Base-by-base conservation (phyloP, 306 rosid genomes). In the Casuarina equisetifolia region DNA sequence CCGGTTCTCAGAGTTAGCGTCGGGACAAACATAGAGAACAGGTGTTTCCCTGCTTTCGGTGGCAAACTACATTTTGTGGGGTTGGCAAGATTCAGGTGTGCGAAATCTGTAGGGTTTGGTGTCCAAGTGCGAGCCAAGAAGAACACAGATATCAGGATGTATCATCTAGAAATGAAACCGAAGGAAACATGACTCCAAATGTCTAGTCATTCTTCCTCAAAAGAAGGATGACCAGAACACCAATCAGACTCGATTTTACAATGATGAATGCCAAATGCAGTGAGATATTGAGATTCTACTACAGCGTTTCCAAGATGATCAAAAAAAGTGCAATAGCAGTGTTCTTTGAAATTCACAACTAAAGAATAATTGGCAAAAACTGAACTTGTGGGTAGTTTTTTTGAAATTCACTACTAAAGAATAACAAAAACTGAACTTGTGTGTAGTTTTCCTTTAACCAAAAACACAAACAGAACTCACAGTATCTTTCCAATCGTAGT, bases 381-480 rank as follows among this genome's bases (percentile, higher is more conserved):
- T n/a, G 15, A 69, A 45, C 76, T 12, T 12, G 25, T 19, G 16
- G 6, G 17, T 54, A 4, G 7, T 44, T 44, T 59, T 54, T 25
- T 25, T 25, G 19, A 69, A 50, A 12, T 16, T 36, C 35, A 72
- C 74, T 69, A 51, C 19, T 40, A 32, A 16, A 59, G 64, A 15
- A 69, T 25, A 83, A 57, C 46, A 69, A 55, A 19, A 32, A 52
- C 57, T n/a, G 15, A 69, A 45, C 76, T 12, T 12, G 25, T 19
- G 16, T 10, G 17, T 54, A 4, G 7, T 44, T 44, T 59, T 54
- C 48, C 73, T 20, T 58, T 2, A 40, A 50, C 52, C 36, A 66
- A 13, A 66, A 54, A 36, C 62, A 76, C 6, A 10, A 77, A 42
- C 19, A 12, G 11, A 64, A 40, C 49, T 39, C 20, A 39, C 35